Percentiles rank a stretch among this genome's conserved stretches.
Conservation (phyloP, 805 yeast species). For the Blastobotrys chiropterorum region DNA sequence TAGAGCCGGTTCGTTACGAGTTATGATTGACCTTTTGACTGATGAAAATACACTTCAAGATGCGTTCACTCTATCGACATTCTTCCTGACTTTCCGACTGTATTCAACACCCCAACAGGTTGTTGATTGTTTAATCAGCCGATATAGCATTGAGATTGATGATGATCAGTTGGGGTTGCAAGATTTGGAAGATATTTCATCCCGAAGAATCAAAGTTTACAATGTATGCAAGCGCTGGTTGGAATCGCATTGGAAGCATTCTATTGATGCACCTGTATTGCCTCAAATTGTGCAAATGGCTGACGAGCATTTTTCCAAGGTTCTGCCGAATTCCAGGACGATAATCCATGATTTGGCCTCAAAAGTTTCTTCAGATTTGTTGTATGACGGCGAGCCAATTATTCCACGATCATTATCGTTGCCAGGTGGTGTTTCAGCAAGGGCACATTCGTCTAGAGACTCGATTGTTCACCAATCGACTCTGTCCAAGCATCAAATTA, state of each 20-base stretch:
- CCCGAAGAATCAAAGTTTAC: slow-evolving; percentile 51
- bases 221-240: slow-evolving; percentile 76
- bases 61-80: slow-evolving; percentile 62
- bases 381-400: slow-evolving; percentile 20
- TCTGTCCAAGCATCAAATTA: not conserved
- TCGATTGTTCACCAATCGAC: not conserved
- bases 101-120: slow-evolving; percentile 64
- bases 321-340: slow-evolving; percentile 14
- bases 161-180: slow-evolving; percentile 47
- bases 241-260: slow-evolving; percentile 80
- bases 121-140: slow-evolving; percentile 56
- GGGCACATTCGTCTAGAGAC: not conserved
- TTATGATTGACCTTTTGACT: slow-evolving; percentile 26
- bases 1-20: slow-evolving; percentile 31
- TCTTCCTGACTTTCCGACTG: slow-evolving; percentile 68
- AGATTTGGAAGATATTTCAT: slow-evolving; percentile 21
- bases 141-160: slow-evolving; percentile 33
- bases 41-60: slow-evolving; percentile 36
- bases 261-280: slow-evolving; percentile 51
- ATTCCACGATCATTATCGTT: slow-evolving; percentile 15
- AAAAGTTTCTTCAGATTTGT: slow-evolving; percentile 9
- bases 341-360: slow-evolving; percentile 18
- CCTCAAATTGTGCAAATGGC: slow-evolving; percentile 72
- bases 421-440: slow-evolving; percentile 6
- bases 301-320: slow-evolving; percentile 14